These are phyloP conservation scores for Bretschneidera sinensis DNA, from an alignment of 345 rosid species.

Conservation along the genomic window DNA sequence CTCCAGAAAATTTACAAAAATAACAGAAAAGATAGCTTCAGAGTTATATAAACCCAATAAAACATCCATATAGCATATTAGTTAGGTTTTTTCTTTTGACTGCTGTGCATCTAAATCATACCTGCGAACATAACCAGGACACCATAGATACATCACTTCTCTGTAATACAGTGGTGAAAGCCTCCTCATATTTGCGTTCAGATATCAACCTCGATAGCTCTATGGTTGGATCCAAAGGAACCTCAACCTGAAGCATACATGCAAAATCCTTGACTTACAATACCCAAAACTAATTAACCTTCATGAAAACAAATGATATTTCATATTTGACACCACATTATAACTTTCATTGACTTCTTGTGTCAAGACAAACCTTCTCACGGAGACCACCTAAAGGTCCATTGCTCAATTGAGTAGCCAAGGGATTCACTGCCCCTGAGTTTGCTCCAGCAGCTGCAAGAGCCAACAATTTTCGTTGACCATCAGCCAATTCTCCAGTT, in stretches of 20 bases:
- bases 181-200: conserved; percentile 74
- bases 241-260: conserved; percentile 45
- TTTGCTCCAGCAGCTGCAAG: conserved; percentile 68
- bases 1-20: no score
- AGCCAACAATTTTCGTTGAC: conserved; percentile 63
- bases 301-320: no score
- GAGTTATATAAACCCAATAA: no score
- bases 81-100: no score
- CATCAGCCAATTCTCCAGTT: conserved; percentile 78
- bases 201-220: conserved; percentile 62
- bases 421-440: conserved; percentile 42
- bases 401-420: conserved; percentile 51
- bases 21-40: no score
- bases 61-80: no score
- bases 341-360: background rate
- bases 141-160: conserved; percentile 81
- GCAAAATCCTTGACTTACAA: conserved; percentile 1
- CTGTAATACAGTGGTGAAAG: conserved; percentile 65
- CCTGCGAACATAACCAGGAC: conserved; percentile 93
- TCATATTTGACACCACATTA: no score
- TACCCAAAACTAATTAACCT: no score
- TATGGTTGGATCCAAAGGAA: conserved; percentile 65
- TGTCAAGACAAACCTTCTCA: conserved; percentile 49
- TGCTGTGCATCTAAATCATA: conserved; percentile 10
- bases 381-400: conserved; percentile 60